A percentile compares a stretch with the other conserved stretches of the same genome.
Conservation (phyloP, 2,329 filamentous ascomycete genomes). For the Akanthomyces uredinophilus region DNA sequence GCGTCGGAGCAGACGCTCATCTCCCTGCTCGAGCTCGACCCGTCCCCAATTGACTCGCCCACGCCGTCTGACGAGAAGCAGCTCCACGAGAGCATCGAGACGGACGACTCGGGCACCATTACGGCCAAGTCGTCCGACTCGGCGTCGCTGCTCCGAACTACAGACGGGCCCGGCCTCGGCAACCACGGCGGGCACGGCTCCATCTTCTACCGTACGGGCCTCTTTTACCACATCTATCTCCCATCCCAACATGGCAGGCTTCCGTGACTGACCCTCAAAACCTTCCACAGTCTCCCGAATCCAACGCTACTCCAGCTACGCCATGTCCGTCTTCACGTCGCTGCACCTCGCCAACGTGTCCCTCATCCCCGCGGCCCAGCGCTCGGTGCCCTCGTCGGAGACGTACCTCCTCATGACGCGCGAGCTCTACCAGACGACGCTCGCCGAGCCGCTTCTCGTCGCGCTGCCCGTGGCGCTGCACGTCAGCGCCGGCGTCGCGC, state of each 20-base stretch:
- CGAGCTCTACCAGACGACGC: slow-evolving; percentile 82
- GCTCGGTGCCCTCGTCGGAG: slow-evolving; percentile 69
- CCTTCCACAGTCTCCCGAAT: slow-evolving; percentile 58
- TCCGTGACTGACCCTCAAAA: background rate
- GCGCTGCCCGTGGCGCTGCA: slow-evolving; percentile 70
- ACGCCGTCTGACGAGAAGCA: slow-evolving; percentile 48
- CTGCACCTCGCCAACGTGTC: slow-evolving; percentile 80
- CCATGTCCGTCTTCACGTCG: slow-evolving; percentile 69
- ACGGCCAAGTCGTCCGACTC: slow-evolving; percentile 22
- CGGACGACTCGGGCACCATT: slow-evolving; percentile 18
- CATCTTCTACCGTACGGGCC: slow-evolving; percentile 66
- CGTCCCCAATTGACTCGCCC: slow-evolving; percentile 64
- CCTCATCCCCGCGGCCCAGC: slow-evolving; percentile 69
- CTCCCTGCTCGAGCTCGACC: slow-evolving; percentile 73
- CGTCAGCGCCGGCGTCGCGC: slow-evolving; percentile 67
- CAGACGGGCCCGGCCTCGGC: slow-evolving; percentile 53
- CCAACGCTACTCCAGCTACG: slow-evolving; percentile 86
- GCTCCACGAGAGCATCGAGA: slow-evolving; percentile 33
- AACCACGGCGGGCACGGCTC: slow-evolving; percentile 60
- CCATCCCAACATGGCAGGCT: too few species aligned
- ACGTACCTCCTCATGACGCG: slow-evolving; percentile 85
- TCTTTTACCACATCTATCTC: background rate
- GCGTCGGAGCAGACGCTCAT: slow-evolving; percentile 52
- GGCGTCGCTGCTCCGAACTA: slow-evolving; percentile 28
- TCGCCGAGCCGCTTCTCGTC: slow-evolving; percentile 76